Percentiles rank a stretch among this genome's conserved stretches.
Evolutionary conservation across 148 eudicot genomes (phyloP).

Genomic region (Chenopodium quinoa): DNA sequence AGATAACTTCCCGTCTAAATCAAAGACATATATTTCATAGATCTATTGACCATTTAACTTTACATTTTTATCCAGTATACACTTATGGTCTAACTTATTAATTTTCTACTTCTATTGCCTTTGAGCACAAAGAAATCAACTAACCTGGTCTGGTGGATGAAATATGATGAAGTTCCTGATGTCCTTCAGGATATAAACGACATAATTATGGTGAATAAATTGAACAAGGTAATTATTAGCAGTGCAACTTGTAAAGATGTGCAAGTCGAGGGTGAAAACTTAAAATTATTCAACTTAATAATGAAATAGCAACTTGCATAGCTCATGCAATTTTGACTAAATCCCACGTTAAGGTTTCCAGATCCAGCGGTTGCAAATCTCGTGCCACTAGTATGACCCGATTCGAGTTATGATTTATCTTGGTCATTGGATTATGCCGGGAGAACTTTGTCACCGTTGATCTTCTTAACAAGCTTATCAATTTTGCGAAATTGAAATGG

Average conservation of each 20-base stretch:
- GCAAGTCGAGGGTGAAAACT: not conserved
- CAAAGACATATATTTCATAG: not conserved
- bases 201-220: not conserved
- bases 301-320: not conserved
- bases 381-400: conserved; percentile 57
- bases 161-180: not conserved
- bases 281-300: not conserved
- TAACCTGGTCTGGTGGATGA: not conserved
- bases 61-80: too few relatives aligned
- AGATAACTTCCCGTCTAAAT: not conserved
- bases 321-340: conserved; percentile 19
- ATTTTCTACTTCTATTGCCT: not conserved
- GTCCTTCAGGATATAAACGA: too few relatives aligned
- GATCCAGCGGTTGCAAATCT: conserved; percentile 86
- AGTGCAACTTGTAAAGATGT: not conserved
- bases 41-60: too few relatives aligned
- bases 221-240: not conserved
- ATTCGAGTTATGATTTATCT: conserved; percentile 26
- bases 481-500: conserved; percentile 88
- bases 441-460: conserved; percentile 46
- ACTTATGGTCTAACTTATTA: not conserved
- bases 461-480: conserved; percentile 64
- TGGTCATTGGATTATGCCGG: conserved; percentile 27
- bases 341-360: conserved; percentile 74
- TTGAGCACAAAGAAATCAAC: not conserved